Evolutionary conservation across 129 eudicot species (phyloP).

Genomic region (Lactuca sativa): DNA sequence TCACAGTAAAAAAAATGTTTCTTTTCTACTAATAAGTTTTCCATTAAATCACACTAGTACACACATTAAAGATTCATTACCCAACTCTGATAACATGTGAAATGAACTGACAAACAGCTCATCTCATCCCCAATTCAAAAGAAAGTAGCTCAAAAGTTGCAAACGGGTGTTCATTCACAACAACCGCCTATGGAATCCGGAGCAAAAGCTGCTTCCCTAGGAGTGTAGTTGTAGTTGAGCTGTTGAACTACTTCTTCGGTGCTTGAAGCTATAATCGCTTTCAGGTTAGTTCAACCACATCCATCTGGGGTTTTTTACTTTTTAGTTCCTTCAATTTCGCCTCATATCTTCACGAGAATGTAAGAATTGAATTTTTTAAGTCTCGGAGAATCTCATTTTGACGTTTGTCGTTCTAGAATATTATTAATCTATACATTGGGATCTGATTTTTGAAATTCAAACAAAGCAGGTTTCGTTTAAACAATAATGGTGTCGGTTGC

Average conservation of each 20-base stretch:
- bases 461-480: constrained; percentile 12
- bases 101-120: constrained; percentile 36
- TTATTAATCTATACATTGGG: constrained; percentile 7
- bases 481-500: not conserved
- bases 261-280: constrained; percentile 6
- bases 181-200: constrained; percentile 6
- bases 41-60: not conserved
- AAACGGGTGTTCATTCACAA: constrained; percentile 11
- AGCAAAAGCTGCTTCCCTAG: not conserved
- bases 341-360: not conserved
- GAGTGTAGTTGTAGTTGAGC: not conserved
- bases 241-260: not conserved
- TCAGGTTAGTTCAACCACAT: constrained; percentile 17
- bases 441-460: constrained; percentile 21
- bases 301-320: not conserved
- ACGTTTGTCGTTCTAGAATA: constrained; percentile 1
- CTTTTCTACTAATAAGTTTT: not conserved
- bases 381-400: constrained; percentile 8
- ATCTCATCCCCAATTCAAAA: constrained; percentile 10
- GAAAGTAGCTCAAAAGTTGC: constrained; percentile 31
- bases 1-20: constrained; percentile 10
- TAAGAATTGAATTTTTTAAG: not conserved
- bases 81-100: constrained; percentile 31
- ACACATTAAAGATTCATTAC: constrained; percentile 32
- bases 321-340: not conserved